A percentile compares a stretch with the other conserved stretches of the same genome.
Conservation (phyloP, 495 filamentous ascomycete species). For the Filosporella fistucella region DNA sequence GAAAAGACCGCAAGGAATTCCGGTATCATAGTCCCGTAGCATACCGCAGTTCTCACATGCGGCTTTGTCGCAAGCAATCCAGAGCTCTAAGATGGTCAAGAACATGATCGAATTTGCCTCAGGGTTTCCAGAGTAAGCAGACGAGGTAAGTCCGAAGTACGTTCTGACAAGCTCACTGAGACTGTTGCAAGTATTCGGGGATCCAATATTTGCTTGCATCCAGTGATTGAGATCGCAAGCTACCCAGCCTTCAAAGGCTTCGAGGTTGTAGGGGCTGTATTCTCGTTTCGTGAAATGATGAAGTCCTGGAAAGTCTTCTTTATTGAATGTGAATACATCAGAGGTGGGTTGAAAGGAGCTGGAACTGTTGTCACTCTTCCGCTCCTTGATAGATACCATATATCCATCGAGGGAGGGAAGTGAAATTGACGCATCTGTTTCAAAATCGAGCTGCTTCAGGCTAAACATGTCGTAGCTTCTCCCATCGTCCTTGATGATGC, state of each 20-base stretch:
- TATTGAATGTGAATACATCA: background rate
- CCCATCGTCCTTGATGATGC: background rate
- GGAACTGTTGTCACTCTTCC: background rate
- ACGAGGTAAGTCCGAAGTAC: slow-evolving; percentile 28
- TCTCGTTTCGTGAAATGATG: background rate
- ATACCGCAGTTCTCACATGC: slow-evolving; percentile 34
- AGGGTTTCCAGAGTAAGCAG: slow-evolving; percentile 37
- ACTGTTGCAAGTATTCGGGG: slow-evolving; percentile 7
- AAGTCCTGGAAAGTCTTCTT: background rate
- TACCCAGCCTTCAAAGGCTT: slow-evolving; percentile 15
- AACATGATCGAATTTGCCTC: slow-evolving; percentile 54
- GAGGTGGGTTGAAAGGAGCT: background rate
- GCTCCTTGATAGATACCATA: background rate
- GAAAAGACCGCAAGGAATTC: slow-evolving; percentile 38
- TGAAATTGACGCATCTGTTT: background rate
- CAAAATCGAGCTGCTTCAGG: background rate
- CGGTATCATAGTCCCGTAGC: slow-evolving; percentile 46
- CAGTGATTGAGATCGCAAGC: background rate
- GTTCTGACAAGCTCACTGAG: slow-evolving; percentile 4
- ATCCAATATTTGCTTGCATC: slow-evolving; percentile 14
- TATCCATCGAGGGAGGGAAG: background rate
- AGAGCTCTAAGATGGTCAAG: slow-evolving; percentile 57
- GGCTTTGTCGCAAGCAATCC: slow-evolving; percentile 54
- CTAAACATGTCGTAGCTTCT: background rate
- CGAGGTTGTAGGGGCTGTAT: background rate